Evolutionary conservation across 2,329 filamentous ascomycete species (phyloP), one percentile per base, ranked within the genome.

Genomic region (Fusarium coffeatum): DNA sequence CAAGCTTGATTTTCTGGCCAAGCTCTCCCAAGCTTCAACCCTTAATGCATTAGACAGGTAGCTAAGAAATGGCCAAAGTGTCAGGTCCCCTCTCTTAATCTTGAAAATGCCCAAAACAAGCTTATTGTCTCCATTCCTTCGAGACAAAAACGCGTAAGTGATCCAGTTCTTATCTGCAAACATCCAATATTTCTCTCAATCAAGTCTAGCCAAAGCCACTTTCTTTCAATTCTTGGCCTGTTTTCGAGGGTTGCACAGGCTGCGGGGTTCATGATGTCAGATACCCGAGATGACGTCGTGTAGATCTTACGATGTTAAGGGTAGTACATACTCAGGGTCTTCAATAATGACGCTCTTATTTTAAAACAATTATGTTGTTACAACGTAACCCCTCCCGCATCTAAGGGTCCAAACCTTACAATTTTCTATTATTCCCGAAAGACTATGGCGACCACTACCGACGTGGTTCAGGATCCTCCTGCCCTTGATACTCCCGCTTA

Each of bases 231-330:
- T 12, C 15, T 11, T 49, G 3, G 48, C 63, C 20, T 55, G 62
- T 59, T 54, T 55, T 51, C 6, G 40, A 25, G 3, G 47, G 55
- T 61, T 34, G 22, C 53, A n/a, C n/a, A 32, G 6, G 6, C 30
- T 32, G 63, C 63, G 42, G 61, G 59, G 61, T 55, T 41, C 43
- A 59, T 66, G 63, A 66, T 66, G 61, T 66, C 63, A 66, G 60
- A 27, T 8, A 0, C 16, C 5, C 7, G 8, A 12, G 34, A 66
- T 66, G 63, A 66, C 63, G 63, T 66, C 45, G 41, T 40, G 53
- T 0, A 37, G 11, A 55, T 64, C 57, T 45, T 18, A 25, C 25
- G 13, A 37, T 8, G 0, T 12, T 54, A 32, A 45, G 47, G 37
- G n/a, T 41, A 12, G n/a, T 28, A 5, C 25, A n/a, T 41, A 4